Evolutionary conservation across 2,329 filamentous ascomycete species (phyloP), one percentile per base, ranked within the genome.

Genomic region (Apiospora phragmitis): DNA sequence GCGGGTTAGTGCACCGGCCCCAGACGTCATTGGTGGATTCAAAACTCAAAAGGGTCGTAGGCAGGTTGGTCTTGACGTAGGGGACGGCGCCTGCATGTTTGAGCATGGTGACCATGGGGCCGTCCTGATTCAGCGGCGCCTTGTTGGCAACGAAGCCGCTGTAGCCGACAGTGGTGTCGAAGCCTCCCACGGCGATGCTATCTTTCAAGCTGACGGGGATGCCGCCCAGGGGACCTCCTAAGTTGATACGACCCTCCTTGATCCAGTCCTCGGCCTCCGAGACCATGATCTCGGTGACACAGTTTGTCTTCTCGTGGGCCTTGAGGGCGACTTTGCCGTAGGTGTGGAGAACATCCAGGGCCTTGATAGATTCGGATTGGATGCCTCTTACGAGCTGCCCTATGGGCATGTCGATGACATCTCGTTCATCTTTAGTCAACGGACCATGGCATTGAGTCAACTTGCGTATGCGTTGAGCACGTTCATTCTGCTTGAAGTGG

Each of bases 51-150:
- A 97, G 87, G 0, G 94, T 97, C 70, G 95, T 92, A 6, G 95
- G 95, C 1, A 97, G 80, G 73, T 96, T 96, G 0, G 95, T 98
- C 85, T 98, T 98, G 73, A 95, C 94, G 79, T 97, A 97, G 0
- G 95, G 95, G 1, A 98, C 87, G 0, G 95, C 94, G 29, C 95
- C 93, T 2, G 94, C 94, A 78, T 96, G 93, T 78, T 97, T 97
- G 68, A 98, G 85, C 55, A 98, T 81, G 70, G 87, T 88, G 29
- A 93, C 91, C 77, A 94, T 89, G 2, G 89, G 84, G 0, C 94
- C 94, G 82, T 98, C 94, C 38, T 42, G 9, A 8, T 11, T 3
- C 2, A 88, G 81, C 0, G 80, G 70, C 47, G 86, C 84, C 18
- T 91, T 91, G 76, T 95, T 93, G 67, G 90, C 89, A 0, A 91